Percentiles rank a stretch among this genome's conserved stretches.
Conservation (phyloP, 2,329 filamentous ascomycete genomes). For the Calycina herbarum region DNA sequence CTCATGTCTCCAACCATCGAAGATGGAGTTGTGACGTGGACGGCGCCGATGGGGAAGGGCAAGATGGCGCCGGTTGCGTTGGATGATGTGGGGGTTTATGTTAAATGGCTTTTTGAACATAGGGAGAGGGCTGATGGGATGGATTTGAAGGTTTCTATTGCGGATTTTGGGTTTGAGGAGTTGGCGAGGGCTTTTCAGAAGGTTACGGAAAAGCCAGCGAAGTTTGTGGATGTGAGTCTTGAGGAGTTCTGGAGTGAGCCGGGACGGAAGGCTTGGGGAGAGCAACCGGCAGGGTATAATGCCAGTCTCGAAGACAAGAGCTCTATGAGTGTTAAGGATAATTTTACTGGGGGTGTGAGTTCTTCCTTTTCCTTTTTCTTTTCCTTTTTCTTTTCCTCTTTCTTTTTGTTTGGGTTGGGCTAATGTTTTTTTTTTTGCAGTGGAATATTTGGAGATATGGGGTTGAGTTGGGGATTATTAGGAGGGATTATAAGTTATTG, state of each 20-base stretch:
- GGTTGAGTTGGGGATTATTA: slow-evolving; percentile 35
- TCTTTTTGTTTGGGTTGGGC: neutral
- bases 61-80: slow-evolving; percentile 45
- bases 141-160: slow-evolving; percentile 47
- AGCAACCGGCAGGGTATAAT: slow-evolving; percentile 40
- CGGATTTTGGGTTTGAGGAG: slow-evolving; percentile 42
- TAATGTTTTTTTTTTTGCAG: neutral
- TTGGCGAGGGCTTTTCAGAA: slow-evolving; percentile 44
- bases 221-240: slow-evolving; percentile 41
- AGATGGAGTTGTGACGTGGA: slow-evolving; percentile 44
- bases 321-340: slow-evolving; percentile 44
- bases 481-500: slow-evolving; percentile 49
- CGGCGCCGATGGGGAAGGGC: slow-evolving; percentile 43
- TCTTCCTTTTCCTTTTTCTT: neutral
- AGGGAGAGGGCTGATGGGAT: slow-evolving; percentile 45
- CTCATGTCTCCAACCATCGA: slow-evolving; percentile 44
- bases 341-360: slow-evolving; percentile 48
- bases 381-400: neutral
- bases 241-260: slow-evolving; percentile 39
- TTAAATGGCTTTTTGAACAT: slow-evolving; percentile 51
- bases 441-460: slow-evolving; percentile 49
- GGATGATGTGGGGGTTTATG: slow-evolving; percentile 49
- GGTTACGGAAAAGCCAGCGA: slow-evolving; percentile 45
- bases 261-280: slow-evolving; percentile 15
- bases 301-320: slow-evolving; percentile 39